A percentile compares a stretch with the other conserved stretches of the same genome.
These are phyloP conservation scores for Neonectria faginata DNA, from an alignment of 2,329 filamentous ascomycete species.

Conservation along the genomic window DNA sequence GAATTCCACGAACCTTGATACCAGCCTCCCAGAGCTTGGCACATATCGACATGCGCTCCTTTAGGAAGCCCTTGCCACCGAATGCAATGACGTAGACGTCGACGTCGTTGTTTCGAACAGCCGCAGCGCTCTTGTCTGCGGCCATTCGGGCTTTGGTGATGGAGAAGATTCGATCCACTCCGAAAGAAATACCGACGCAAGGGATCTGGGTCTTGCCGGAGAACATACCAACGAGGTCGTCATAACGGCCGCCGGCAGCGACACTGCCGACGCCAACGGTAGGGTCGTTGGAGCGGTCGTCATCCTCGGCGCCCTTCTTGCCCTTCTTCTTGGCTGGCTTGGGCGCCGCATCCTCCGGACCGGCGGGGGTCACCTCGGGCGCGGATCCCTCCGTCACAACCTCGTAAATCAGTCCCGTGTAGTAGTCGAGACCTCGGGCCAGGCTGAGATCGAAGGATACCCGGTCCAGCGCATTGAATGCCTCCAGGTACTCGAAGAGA, in stretches of 20 bases:
- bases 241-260: slow-evolving; percentile 90
- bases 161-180: slow-evolving; percentile 94
- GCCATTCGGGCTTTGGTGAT: slow-evolving; percentile 83
- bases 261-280: slow-evolving; percentile 87
- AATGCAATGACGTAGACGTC: slow-evolving; percentile 97
- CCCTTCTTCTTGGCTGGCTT: slow-evolving; percentile 63
- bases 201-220: slow-evolving; percentile 83
- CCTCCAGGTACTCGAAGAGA: slow-evolving; percentile 84
- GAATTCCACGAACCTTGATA: slow-evolving; percentile 71
- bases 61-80: slow-evolving; percentile 86
- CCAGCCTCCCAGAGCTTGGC: slow-evolving; percentile 85
- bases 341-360: slow-evolving; percentile 49
- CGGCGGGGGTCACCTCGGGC: slow-evolving; percentile 55
- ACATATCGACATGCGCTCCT: slow-evolving; percentile 85
- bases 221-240: slow-evolving; percentile 95
- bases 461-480: slow-evolving; percentile 76
- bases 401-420: slow-evolving; percentile 91
- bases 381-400: slow-evolving; percentile 86
- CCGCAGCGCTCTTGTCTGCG: slow-evolving; percentile 66
- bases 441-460: slow-evolving; percentile 92
- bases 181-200: slow-evolving; percentile 79
- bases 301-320: slow-evolving; percentile 64
- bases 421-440: slow-evolving; percentile 92
- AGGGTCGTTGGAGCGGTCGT: slow-evolving; percentile 82
- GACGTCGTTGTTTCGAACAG: slow-evolving; percentile 71